Evolutionary conservation across 2,329 filamentous ascomycete species (phyloP).

Genomic region (Drechslera avenae): DNA sequence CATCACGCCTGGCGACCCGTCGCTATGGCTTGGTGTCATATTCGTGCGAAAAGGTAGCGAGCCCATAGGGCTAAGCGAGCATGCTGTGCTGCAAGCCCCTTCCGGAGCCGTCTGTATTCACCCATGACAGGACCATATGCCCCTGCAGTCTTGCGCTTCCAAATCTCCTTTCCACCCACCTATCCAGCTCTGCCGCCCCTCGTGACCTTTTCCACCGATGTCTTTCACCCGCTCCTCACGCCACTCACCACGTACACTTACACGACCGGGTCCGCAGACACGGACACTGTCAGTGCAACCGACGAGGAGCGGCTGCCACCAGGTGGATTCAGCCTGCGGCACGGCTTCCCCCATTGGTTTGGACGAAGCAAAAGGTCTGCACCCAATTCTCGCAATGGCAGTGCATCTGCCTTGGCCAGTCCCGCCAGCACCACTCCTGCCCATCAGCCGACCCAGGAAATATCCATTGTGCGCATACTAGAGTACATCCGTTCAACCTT

Average conservation of each 20-base stretch:
- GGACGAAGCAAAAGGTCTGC: constrained; percentile 49
- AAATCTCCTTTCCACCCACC: constrained; percentile 80
- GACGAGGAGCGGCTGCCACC: constrained; percentile 84
- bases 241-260: constrained; percentile 95
- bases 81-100: constrained; percentile 11
- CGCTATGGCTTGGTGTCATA: constrained; percentile 86
- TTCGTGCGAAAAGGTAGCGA: constrained; percentile 82
- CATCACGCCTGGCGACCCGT: constrained; percentile 78
- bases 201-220: constrained; percentile 86
- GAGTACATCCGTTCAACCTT: constrained; percentile 84
- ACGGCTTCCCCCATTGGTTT: constrained; percentile 93
- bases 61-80: constrained; percentile 20
- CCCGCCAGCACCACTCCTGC: constrained; percentile 16
- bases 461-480: constrained; percentile 63
- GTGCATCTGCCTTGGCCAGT: constrained; percentile 34
- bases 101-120: constrained; percentile 29
- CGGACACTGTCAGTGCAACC: constrained; percentile 79
- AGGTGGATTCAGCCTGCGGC: constrained; percentile 85
- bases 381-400: constrained; percentile 41
- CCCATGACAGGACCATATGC: constrained; percentile 77
- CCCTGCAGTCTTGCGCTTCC: constrained; percentile 84
- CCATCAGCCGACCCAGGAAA: constrained; percentile 11
- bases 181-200: constrained; percentile 82
- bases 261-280: constrained; percentile 73
- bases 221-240: constrained; percentile 93